phyloP scores from a whole-genome alignment of 2,329 filamentous ascomycete genomes.

The Penicillium sp. region DNA sequence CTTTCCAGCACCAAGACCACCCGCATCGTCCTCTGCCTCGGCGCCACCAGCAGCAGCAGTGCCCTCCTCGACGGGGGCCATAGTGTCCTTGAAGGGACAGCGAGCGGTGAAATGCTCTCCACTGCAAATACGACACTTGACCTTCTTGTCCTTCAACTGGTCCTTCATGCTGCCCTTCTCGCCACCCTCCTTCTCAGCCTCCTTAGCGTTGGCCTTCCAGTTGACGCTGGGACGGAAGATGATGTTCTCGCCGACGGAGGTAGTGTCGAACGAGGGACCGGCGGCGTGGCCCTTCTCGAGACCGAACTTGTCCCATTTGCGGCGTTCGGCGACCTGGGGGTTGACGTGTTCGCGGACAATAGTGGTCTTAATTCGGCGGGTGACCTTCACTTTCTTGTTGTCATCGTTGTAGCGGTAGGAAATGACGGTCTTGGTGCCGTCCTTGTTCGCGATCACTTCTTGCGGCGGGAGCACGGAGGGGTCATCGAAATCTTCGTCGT shows the following conservation, averaged over 20 bases:
- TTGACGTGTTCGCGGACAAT: slow-evolving; percentile 92
- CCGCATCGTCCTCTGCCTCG: slow-evolving; percentile 50
- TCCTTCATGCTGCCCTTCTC: slow-evolving; percentile 64
- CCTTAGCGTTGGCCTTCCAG: slow-evolving; percentile 89
- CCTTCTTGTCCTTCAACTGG: slow-evolving; percentile 93
- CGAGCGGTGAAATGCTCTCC: slow-evolving; percentile 99
- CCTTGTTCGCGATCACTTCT: slow-evolving; percentile 93
- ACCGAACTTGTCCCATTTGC: slow-evolving; percentile 91
- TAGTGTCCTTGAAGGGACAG: slow-evolving; percentile 99
- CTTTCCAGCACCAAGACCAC: slow-evolving; percentile 63
- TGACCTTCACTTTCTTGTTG: slow-evolving; percentile 95
- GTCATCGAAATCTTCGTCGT: slow-evolving; percentile 83
- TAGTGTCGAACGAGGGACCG: slow-evolving; percentile 86
- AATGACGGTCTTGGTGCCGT: slow-evolving; percentile 94
- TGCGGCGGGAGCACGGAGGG: slow-evolving; percentile 80
- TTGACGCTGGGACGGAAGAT: slow-evolving; percentile 90
- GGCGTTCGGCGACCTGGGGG: slow-evolving; percentile 92
- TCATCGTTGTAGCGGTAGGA: slow-evolving; percentile 88
- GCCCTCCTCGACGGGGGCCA: slow-evolving; percentile 67
- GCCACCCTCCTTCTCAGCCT: slow-evolving; percentile 53
- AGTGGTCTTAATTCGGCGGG: slow-evolving; percentile 88
- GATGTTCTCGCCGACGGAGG: slow-evolving; percentile 95
- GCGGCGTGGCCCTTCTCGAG: slow-evolving; percentile 77
- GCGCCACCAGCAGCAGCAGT: slow-evolving; percentile 46
- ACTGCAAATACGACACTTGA: slow-evolving; percentile 98